Conservation (phyloP, 768 basidiomycete genomes). For the Suillus variegatus region DNA sequence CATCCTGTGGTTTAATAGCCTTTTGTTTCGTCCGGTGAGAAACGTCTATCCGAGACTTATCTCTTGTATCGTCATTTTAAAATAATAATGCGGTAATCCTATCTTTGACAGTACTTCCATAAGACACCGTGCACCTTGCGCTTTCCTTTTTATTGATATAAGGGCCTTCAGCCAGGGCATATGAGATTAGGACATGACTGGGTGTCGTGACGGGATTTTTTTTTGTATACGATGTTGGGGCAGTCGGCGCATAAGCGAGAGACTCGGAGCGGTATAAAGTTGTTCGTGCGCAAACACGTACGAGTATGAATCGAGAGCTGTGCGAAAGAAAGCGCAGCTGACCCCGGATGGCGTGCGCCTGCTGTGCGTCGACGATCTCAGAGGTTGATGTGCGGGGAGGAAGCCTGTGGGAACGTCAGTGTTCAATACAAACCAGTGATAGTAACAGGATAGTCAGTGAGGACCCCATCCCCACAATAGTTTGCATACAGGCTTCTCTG, state of each 20-base stretch:
- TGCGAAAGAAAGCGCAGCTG: constrained; percentile 38
- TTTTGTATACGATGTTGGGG: neutral
- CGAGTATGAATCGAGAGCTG: constrained; percentile 39
- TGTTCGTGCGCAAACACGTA: constrained; percentile 46
- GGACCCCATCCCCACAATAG: no score
- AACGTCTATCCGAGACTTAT: neutral
- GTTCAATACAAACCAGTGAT: no score
- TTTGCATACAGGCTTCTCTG: no score
- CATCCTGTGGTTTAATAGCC: neutral
- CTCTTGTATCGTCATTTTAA: neutral
- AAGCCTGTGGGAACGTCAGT: neutral
- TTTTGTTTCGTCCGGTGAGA: neutral
- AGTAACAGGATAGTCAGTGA: no score
- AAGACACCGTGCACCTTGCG: constrained; percentile 1
- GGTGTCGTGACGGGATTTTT: neutral
- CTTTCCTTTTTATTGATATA: neutral
- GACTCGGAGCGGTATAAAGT: constrained; percentile 42
- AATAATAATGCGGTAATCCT: no score
- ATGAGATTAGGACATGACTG: neutral
- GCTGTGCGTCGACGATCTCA: no score
- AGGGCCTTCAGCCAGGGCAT: neutral
- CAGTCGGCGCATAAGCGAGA: constrained; percentile 30
- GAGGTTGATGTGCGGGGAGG: neutral
- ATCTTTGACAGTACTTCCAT: neutral
- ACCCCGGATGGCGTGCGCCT: no score